Base-by-base conservation (phyloP, 2,329 filamentous ascomycete species). In the Ceratocystis colombiana region DNA sequence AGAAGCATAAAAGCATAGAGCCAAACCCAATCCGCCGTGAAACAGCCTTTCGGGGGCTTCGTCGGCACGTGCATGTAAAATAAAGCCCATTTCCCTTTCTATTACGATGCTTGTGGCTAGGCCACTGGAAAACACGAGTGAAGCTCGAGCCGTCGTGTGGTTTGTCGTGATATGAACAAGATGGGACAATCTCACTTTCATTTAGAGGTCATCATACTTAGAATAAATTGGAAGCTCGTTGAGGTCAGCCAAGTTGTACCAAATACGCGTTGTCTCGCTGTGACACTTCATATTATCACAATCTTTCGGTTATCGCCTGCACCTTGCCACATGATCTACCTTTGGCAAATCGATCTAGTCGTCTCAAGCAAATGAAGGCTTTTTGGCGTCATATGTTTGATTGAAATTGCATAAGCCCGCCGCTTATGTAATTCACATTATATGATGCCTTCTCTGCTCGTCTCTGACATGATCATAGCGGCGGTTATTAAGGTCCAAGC, bases 401-500 rank as follows among this genome's bases (percentile, higher is more conserved):
- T 28, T 8, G 15, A 59, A 20, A 37, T 59, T 59, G 55, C 55
- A 59, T 59, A 59, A 37, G 30, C 5, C 28, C 12, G 10, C 10
- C 10, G 8, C 37, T 41, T 41, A 41, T 41, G 37, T 10, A 41
- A 15, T 15, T 41, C 4, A 59, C 6, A n/a, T n/a, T n/a, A 37
- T 10, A 20, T 59, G 20, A 15, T 57, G 8, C 20, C 50, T 28
- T 55, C 50, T 20, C 55, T 4, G 25, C 55, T 37, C 28, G 55
- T 37, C 12, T n/a, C 28, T 59, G 15, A n/a, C 55, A 37, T 59
- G 55, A 59, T 6, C 25, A 59, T 37, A 59, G 55, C 55, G 17
- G 55, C 28, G 37, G 55, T 59, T 59, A 15, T 59, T 37, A 59
- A 37, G 28, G 28, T 37, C 55, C 63, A 41, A 57, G 63, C 63